These are phyloP conservation scores for Calonectria pauciramosa DNA, from an alignment of 2,329 filamentous ascomycete genomes.

Conservation along the genomic window DNA sequence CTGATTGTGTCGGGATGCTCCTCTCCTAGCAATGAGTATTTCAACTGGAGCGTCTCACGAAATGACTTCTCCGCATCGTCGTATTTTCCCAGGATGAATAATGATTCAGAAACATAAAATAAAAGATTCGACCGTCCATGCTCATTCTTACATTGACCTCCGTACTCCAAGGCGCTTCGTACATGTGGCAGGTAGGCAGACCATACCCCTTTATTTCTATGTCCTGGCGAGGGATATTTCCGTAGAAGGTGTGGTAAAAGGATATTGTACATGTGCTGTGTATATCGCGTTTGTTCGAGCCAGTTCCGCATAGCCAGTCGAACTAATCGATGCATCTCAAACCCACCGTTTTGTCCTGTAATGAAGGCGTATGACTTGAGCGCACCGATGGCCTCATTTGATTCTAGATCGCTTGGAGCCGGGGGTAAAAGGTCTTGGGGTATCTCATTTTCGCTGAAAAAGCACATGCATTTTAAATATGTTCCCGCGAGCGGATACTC, in stretches of 20 bases:
- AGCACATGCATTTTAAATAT: slow-evolving; percentile 49
- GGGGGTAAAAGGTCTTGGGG: slow-evolving; percentile 43
- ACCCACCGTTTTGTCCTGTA: slow-evolving; percentile 22
- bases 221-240: slow-evolving; percentile 29
- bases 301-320: slow-evolving; percentile 47
- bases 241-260: slow-evolving; percentile 28
- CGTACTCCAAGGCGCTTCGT: slow-evolving; percentile 21
- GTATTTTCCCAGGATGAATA: slow-evolving; percentile 47
- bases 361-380: slow-evolving; percentile 51
- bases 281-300: slow-evolving; percentile 35
- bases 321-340: slow-evolving; percentile 51
- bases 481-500: slow-evolving; percentile 43
- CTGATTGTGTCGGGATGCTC: slow-evolving; percentile 28
- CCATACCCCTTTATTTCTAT: slow-evolving; percentile 40
- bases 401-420: slow-evolving; percentile 37
- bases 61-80: slow-evolving; percentile 33
- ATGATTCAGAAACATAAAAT: slow-evolving; percentile 36
- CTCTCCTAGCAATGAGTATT: slow-evolving; percentile 26
- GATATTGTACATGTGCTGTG: neutral
- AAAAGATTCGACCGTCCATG: neutral
- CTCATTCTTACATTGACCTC: neutral
- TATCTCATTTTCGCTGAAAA: slow-evolving; percentile 48
- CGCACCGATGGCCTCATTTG: slow-evolving; percentile 42
- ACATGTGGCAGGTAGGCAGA: slow-evolving; percentile 42
- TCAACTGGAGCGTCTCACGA: slow-evolving; percentile 26